A percentile compares a stretch with the other conserved stretches of the same genome.
Evolutionary conservation across 139 green algal species (phyloP).

Genomic region (Tetraselmis chui): DNA sequence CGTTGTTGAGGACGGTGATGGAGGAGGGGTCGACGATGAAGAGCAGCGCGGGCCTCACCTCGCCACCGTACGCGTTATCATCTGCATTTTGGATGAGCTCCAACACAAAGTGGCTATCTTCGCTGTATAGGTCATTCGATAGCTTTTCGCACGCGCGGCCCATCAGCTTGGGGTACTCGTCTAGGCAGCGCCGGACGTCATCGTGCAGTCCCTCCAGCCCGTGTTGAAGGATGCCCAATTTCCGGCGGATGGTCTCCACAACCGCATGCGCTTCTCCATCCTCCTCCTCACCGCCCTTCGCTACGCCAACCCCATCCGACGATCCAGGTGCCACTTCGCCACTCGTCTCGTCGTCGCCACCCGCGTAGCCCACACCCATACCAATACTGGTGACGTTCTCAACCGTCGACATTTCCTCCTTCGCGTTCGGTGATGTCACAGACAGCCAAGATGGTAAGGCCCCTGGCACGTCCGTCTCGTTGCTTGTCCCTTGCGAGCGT

Average conservation of each 20-base stretch:
- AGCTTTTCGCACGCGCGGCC: slow-evolving; percentile 9
- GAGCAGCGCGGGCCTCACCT: slow-evolving; percentile 16
- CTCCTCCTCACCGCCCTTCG: neutral
- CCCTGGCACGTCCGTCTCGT: neutral
- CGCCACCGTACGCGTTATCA: slow-evolving; percentile 31
- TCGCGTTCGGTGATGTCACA: neutral
- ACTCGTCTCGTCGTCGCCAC: neutral
- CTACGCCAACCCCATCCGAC: too few species aligned
- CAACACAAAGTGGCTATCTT: slow-evolving; percentile 49
- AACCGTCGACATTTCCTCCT: too few species aligned
- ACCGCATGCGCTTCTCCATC: neutral
- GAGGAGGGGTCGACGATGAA: slow-evolving; percentile 2
- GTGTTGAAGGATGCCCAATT: neutral
- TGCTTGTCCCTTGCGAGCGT: too few species aligned
- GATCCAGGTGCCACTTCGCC: too few species aligned
- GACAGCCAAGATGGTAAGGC: neutral
- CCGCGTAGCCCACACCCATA: neutral
- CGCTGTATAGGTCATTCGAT: slow-evolving; percentile 40
- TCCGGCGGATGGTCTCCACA: neutral
- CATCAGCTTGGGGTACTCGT: neutral
- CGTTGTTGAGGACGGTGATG: slow-evolving; percentile 19
- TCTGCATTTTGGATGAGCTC: slow-evolving; percentile 49
- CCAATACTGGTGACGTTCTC: too few species aligned
- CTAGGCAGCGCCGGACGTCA: neutral
- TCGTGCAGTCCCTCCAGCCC: neutral